Base-by-base conservation (phyloP, 140 eudicot species). In the Ambrosia hybrid region DNA sequence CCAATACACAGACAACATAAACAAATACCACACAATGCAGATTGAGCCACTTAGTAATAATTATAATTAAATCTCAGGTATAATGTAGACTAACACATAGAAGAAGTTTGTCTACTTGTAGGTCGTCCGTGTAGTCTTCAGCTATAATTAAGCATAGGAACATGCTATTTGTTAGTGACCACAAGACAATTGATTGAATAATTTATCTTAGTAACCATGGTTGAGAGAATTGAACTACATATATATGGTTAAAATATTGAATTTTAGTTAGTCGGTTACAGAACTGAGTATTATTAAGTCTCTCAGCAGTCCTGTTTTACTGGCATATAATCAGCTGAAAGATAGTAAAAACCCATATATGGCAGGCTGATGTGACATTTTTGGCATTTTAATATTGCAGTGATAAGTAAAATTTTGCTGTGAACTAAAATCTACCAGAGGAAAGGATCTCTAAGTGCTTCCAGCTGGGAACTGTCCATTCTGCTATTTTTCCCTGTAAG, bases 11-110 rank as follows among this genome's bases (percentile, higher is more conserved):
- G 17, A 70, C 75, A 30, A 13, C 17, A 16, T 70, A 38, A 55
- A 9, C 41, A 56, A 70, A 55, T 53, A 53, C 65, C 74, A 68
- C 64, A 69, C 65, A 55, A 21, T 14, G 56, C 48, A 68, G 14
- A 68, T 6, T 5, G 33, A 33, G 14, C 49, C 49, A 51, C 36
- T 13, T 68, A 51, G 74, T 51, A 37, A 9, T 41, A 9, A 9
- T 41, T 41, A 41, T 41, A 7, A 41, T 9, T 41, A 41, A 5
- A 21, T n/a, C n/a, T n/a, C n/a, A n/a, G n/a, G n/a, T n/a, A n/a
- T 21, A 21, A 21, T 21, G 30, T 21, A 21, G 30, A 21, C 30
- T 21, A 21, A 21, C 30, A 21, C 30, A 21, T 21, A 21, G 30
- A 21, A 21, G 30, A 21, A 21, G 30, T 21, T 21, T 21, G 30